Evolutionary conservation across 2,329 filamentous ascomycete species (phyloP).

Genomic region (Claviceps purpurea): DNA sequence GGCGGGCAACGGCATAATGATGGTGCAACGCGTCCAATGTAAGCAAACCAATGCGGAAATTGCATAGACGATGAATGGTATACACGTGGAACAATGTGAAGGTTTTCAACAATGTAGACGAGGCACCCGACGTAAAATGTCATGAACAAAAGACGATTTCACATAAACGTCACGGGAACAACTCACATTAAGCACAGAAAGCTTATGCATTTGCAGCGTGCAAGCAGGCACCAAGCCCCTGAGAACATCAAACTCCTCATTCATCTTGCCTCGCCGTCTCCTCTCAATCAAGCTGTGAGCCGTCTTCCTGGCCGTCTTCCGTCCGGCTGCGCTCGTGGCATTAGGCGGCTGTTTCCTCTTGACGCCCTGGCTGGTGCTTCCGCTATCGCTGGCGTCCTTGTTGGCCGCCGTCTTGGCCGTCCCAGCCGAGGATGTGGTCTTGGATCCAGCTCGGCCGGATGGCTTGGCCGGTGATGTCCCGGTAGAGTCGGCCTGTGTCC

Average conservation of each 20-base stretch:
- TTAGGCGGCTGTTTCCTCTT: conserved; percentile 78
- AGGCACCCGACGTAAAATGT: not conserved
- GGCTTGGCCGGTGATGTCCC: conserved; percentile 14
- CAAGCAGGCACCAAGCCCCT: conserved; percentile 96
- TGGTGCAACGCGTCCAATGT: no score
- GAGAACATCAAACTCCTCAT: conserved; percentile 87
- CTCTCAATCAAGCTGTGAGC: conserved; percentile 93
- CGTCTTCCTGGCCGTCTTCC: conserved; percentile 90
- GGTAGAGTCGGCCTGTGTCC: conserved; percentile 25
- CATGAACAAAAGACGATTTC: not conserved
- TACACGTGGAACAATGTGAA: no score
- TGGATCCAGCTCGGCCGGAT: conserved; percentile 11
- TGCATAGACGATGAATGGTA: no score
- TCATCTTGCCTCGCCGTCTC: conserved; percentile 88
- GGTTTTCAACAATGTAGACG: no score
- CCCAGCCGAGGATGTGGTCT: conserved; percentile 8
- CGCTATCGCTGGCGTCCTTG: conserved; percentile 4
- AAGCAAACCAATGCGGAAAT: no score
- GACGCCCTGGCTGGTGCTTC: not conserved
- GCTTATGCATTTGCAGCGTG: conserved; percentile 94
- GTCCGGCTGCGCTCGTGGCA: conserved; percentile 69
- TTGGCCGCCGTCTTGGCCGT: conserved; percentile 10
- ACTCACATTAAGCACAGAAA: conserved; percentile 81
- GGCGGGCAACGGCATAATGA: no score
- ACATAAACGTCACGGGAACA: no score